Evolutionary conservation across 768 basidiomycete species (phyloP), one percentile per base, ranked within the genome.

Genomic region (Panaeolus cyanescens): DNA sequence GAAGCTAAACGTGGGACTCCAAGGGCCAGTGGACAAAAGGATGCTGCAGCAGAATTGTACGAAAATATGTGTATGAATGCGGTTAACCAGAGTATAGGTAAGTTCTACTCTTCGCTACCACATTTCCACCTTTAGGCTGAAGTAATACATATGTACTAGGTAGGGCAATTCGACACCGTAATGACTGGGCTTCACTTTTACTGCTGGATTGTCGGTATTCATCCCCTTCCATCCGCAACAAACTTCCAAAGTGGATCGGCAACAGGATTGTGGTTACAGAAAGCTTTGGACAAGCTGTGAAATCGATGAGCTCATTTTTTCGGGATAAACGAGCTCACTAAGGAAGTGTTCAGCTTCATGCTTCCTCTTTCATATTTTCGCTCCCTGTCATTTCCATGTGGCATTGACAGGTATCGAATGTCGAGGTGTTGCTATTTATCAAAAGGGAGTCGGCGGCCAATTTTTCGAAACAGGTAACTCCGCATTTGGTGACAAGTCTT

Each of bases 31-130:
- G 81, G 83, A 9, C 70, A 78, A 59, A 86, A 84, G 59, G 87
- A 92, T 64, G 89, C 92, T 5, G 91, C 85, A 4, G 80, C 86
- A 20, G 94, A 95, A 75, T 77, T 96, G 58, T 98, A 95, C 72
- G 91, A 92, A 78, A 93, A 93, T 67, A 84, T 93, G 83, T 93
- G 92, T 67, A 93, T 92, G 90, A 91, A 89, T 64, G 92, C 95
- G 0, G 95, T 99, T 56, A 99, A 99, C 74, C 96, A 99, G 72
- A 94, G 92, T 59, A 97, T 99, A 62, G 96, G 96, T 93, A 54
- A 59, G 88, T 73, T 7, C 7, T 36, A 20, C 39, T 40, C 2
- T 15, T 50, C 28, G 28, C 39, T 60, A 8, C 32, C 33, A 15
- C 17, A 17, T 25, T 45, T 57, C 54, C 13, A 58, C 37, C 42